Base-by-base conservation (phyloP, 2,329 filamentous ascomycete genomes). In the Fusarium citri region DNA sequence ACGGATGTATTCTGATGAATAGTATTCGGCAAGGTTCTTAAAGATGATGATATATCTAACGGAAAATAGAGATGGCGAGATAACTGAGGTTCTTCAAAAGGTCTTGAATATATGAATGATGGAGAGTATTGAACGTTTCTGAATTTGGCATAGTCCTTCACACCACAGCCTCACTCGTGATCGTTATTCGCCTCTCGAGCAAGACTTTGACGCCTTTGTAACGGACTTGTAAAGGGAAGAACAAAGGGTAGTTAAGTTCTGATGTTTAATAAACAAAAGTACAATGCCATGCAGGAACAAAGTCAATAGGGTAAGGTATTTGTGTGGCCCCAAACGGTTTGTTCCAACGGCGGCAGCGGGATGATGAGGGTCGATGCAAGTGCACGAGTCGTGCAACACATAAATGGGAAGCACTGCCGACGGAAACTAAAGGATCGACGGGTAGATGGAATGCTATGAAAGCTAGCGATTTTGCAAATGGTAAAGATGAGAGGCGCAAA, bases 381-480 rank as follows among this genome's bases (percentile, higher is more conserved):
- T 48, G 41, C 65, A 55, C 57, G 68, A 71, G 60, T 72, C 64
- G 60, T 72, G 54, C 51, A 51, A 48, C 53, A 37, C 62, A 55
- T 58, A 37, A 66, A 56, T 50, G 56, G 48, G 54, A 57, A 63
- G 40, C 40, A 51, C 48, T 54, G 48, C 47, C 62, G 43, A 55
- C 60, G 50, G 60, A 42, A 50, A 40, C 68, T 60, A 69, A 43
- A 45, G 41, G 57, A 47, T 47, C 34, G 54, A 37, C 42, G 16
- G 56, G 22, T 23, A 40, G 41, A 62, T 58, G 53, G 68, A 71
- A 71, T 59, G 54, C 20, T 23, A 30, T 18, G n/a, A 46, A 26
- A 28, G 34, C 23, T 64, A 69, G 34, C 40, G 22, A 15, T 53
- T 43, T 51, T 37, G 11, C 9, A 37, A 43, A 28, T 40, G 14